Conservation (phyloP, 768 basidiomycete species). For the Hydnum rufescens region DNA sequence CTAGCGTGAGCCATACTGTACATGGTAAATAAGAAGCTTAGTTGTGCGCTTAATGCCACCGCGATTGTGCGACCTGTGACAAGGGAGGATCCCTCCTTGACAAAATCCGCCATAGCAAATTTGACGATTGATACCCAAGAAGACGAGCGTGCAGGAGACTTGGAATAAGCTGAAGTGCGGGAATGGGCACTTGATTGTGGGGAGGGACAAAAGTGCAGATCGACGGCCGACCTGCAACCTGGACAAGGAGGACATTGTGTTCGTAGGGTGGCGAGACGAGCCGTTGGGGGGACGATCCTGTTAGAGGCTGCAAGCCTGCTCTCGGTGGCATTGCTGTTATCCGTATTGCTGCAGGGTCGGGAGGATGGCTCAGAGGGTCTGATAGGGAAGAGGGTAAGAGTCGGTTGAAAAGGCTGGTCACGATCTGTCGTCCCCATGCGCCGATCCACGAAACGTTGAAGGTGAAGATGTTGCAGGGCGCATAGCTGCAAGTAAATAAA, state of each 20-base stretch:
- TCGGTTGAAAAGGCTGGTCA: not conserved
- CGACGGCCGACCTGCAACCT: constrained; percentile 11
- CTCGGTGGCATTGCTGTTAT: not conserved
- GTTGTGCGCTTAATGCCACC: constrained; percentile 5
- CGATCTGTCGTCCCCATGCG: not conserved
- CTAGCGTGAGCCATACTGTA: constrained; percentile 7
- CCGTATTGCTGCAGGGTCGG: not conserved
- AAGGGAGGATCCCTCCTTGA: not conserved
- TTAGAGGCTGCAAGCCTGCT: not conserved
- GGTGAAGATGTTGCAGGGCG: not conserved
- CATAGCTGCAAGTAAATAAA: not conserved
- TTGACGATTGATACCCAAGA: not conserved
- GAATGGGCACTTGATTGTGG: not conserved
- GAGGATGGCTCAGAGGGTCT: not conserved
- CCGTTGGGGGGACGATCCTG: not conserved
- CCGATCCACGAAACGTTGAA: not conserved
- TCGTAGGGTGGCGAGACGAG: constrained; percentile 6
- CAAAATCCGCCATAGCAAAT: not conserved
- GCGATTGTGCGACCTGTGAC: constrained; percentile 6
- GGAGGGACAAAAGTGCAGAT: constrained; percentile 7
- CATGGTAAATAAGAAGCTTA: constrained; percentile 9
- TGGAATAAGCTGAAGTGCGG: not conserved
- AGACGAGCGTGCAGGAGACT: not conserved
- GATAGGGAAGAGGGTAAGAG: not conserved
- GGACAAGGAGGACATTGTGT: constrained; percentile 13